Percentiles rank a stretch among this genome's conserved stretches.
Conservation (phyloP, 192 early-diverging fungal genomes). For the Backusella tuberculispora region DNA sequence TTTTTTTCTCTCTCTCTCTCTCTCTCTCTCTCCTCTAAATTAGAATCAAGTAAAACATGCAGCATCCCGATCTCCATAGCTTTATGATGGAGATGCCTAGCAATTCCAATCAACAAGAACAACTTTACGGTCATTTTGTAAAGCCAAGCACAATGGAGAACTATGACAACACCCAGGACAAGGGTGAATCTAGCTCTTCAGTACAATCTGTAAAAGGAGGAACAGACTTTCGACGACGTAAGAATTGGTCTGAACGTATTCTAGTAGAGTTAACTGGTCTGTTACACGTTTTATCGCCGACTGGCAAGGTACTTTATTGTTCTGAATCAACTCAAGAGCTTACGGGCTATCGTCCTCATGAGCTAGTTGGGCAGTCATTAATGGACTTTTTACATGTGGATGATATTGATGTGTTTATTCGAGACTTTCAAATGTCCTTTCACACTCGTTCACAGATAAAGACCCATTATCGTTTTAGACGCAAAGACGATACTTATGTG, state of each 20-base stretch:
- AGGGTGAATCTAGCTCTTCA: not conserved
- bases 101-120: not conserved
- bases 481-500: conserved; percentile 47
- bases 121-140: not conserved
- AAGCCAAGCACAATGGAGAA: not conserved
- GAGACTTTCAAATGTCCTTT: conserved; percentile 48
- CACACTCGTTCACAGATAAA: conserved; percentile 40
- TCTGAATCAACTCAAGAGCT: conserved; percentile 47
- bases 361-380: conserved; percentile 47
- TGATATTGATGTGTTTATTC: conserved; percentile 49
- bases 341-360: conserved; percentile 50
- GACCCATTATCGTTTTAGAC: conserved; percentile 47
- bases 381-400: conserved; percentile 54
- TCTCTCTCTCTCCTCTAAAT: not conserved
- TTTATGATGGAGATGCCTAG: conserved; percentile 3
- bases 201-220: conserved; percentile 2
- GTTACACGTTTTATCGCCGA: conserved; percentile 51
- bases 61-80: conserved; percentile 12
- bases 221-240: conserved; percentile 50
- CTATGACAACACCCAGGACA: not conserved
- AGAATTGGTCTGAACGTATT: conserved; percentile 54
- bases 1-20: not conserved
- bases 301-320: conserved; percentile 50
- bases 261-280: conserved; percentile 49
- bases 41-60: not conserved